Percentiles rank a stretch among this genome's conserved stretches.
These are phyloP conservation scores for Dillenia suffruticosa DNA, from an alignment of 164 flowering plant species.

Conservation along the genomic window DNA sequence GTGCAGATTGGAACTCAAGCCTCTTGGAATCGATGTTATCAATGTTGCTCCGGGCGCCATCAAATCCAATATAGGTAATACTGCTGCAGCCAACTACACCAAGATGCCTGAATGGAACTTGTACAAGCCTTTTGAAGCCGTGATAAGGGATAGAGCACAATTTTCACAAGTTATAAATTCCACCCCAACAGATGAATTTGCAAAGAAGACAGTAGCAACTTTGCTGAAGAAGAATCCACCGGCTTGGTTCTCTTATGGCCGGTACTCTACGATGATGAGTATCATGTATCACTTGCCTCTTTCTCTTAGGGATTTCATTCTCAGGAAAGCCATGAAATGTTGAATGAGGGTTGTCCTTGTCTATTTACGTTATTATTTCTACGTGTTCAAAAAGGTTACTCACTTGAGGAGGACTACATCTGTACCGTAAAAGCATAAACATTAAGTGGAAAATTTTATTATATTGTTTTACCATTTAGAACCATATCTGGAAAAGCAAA, in stretches of 20 bases:
- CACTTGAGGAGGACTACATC: too few relatives aligned
- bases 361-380: too few relatives aligned
- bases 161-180: slow-evolving; percentile 50
- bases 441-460: too few relatives aligned
- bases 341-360: slow-evolving; percentile 14
- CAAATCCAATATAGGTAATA: slow-evolving; percentile 58
- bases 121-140: slow-evolving; percentile 59
- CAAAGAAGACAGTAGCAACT: slow-evolving; percentile 57
- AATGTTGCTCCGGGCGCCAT: slow-evolving; percentile 83
- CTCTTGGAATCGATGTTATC: slow-evolving; percentile 70
- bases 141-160: slow-evolving; percentile 48
- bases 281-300: slow-evolving; percentile 66
- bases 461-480: too few relatives aligned
- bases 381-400: too few relatives aligned
- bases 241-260: slow-evolving; percentile 75
- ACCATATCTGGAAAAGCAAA: too few relatives aligned
- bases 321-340: slow-evolving; percentile 35
- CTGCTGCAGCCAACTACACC: slow-evolving; percentile 45
- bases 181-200: slow-evolving; percentile 80
- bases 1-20: slow-evolving; percentile 70
- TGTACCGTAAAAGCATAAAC: too few relatives aligned
- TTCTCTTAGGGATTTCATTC: slow-evolving; percentile 46
- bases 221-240: slow-evolving; percentile 71
- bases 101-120: slow-evolving; percentile 81
- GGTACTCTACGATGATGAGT: slow-evolving; percentile 37